Evolutionary conservation across 2,329 filamentous ascomycete genomes (phyloP).

Genomic region (Fusarium aywerte): DNA sequence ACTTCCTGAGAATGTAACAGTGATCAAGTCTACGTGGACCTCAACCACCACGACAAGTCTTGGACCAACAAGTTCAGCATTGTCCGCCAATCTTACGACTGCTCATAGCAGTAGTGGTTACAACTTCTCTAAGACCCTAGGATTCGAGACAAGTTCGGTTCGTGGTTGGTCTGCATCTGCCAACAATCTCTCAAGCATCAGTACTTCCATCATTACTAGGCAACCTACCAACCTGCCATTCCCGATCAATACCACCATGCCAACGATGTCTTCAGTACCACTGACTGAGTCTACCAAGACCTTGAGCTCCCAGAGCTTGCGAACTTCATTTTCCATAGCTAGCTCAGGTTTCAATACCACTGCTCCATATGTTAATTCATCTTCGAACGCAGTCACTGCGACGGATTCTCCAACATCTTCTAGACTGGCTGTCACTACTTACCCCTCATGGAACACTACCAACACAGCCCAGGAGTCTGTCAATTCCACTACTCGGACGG

Average conservation of each 20-base stretch:
- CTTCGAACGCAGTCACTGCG: conserved; percentile 6
- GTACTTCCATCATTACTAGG: conserved; percentile 20
- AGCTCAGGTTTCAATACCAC: conserved; percentile 22
- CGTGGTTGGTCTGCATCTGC: conserved; percentile 4
- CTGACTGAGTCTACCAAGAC: neutral
- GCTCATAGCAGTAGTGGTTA: conserved; percentile 24
- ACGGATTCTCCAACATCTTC: conserved; percentile 11
- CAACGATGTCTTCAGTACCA: neutral
- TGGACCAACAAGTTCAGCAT: conserved; percentile 3
- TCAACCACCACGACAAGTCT: conserved; percentile 32
- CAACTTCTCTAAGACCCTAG: conserved; percentile 20
- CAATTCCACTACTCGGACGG: conserved; percentile 14
- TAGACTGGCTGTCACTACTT: conserved; percentile 3
- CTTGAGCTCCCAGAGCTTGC: neutral
- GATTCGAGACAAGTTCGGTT: neutral
- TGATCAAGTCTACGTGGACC: conserved; percentile 19
- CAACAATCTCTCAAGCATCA: conserved; percentile 9
- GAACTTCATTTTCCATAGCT: neutral
- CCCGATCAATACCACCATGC: conserved; percentile 25
- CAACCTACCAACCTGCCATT: conserved; percentile 26
- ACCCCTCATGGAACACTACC: conserved; percentile 8
- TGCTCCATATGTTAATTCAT: conserved; percentile 34
- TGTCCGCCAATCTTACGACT: conserved; percentile 12
- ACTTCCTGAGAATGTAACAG: conserved; percentile 5
- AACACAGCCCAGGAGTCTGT: conserved; percentile 5